These are phyloP conservation scores for Exophiala lecanii-corni DNA, from an alignment of 2,329 filamentous ascomycete genomes.

Conservation along the genomic window DNA sequence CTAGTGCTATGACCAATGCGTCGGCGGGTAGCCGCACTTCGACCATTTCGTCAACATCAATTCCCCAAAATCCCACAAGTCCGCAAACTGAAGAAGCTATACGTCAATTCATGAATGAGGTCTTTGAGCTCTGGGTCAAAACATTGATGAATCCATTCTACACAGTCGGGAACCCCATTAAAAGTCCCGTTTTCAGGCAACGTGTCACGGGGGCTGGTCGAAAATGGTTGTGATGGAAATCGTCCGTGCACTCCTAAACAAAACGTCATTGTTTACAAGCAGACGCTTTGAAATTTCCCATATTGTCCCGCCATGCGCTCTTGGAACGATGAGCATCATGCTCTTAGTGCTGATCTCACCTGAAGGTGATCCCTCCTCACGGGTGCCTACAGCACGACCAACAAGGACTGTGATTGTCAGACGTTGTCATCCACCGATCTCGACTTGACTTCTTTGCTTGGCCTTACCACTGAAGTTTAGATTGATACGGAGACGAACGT, in stretches of 20 bases:
- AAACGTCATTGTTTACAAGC: conserved; percentile 11
- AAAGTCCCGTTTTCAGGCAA: conserved; percentile 77
- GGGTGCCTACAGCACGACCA: background rate
- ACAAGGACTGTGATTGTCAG: background rate
- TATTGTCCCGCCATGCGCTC: background rate
- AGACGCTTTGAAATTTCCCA: too few relatives aligned
- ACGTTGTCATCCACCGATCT: too few relatives aligned
- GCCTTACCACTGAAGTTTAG: too few relatives aligned
- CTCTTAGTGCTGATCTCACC: background rate
- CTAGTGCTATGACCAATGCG: conserved; percentile 44
- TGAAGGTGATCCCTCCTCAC: background rate
- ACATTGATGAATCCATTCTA: conserved; percentile 98
- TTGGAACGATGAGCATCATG: background rate
- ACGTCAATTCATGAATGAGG: conserved; percentile 87
- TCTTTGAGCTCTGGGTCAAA: conserved; percentile 97
- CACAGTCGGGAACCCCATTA: conserved; percentile 74
- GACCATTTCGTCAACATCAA: conserved; percentile 54
- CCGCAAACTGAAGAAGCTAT: conserved; percentile 94
- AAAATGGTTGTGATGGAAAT: conserved; percentile 70
- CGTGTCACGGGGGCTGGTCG: conserved; percentile 82
- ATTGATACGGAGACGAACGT: too few relatives aligned
- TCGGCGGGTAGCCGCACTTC: conserved; percentile 32
- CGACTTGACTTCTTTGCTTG: too few relatives aligned
- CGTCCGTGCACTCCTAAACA: conserved; percentile 1
- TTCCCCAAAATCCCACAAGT: conserved; percentile 77